A percentile compares a stretch with the other conserved stretches of the same genome.
Conservation (phyloP, 306 rosid genomes). For the Sophora flavescens region DNA sequence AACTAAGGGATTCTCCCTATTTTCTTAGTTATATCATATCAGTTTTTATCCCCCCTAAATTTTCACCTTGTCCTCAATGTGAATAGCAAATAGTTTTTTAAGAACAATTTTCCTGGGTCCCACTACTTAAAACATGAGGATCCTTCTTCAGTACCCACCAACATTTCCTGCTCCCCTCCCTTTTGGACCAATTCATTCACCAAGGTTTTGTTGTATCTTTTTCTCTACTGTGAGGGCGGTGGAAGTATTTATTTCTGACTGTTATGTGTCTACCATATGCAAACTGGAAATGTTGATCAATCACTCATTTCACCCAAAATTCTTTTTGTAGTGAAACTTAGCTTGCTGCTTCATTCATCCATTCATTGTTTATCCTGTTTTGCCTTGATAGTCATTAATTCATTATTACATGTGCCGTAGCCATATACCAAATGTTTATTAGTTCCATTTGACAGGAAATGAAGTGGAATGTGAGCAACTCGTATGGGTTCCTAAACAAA, state of each 20-base stretch:
- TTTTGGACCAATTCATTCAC: no score
- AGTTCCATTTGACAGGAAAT: constrained; percentile 75
- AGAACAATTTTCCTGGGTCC: no score
- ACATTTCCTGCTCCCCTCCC: no score
- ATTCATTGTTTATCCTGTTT: constrained; percentile 27
- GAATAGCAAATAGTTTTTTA: no score
- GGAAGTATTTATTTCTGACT: background rate
- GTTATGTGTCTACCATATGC: background rate
- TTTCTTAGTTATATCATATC: no score
- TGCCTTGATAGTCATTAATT: background rate
- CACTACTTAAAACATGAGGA: no score
- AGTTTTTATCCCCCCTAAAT: no score
- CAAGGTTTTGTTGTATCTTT: no score
- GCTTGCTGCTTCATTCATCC: constrained; percentile 24
- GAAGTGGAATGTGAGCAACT: constrained; percentile 99
- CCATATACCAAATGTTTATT: constrained; percentile 31
- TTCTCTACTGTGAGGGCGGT: no score
- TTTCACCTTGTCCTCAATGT: no score
- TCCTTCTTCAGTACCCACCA: no score
- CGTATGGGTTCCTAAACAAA: constrained; percentile 87
- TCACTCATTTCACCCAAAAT: constrained; percentile 20
- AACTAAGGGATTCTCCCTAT: no score
- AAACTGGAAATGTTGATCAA: constrained; percentile 22
- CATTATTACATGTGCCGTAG: constrained; percentile 14
- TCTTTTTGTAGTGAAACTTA: constrained; percentile 33